phyloP scores from a whole-genome alignment of 202 grass and related monocot species.

The Dendrocalamus latiflorus region DNA sequence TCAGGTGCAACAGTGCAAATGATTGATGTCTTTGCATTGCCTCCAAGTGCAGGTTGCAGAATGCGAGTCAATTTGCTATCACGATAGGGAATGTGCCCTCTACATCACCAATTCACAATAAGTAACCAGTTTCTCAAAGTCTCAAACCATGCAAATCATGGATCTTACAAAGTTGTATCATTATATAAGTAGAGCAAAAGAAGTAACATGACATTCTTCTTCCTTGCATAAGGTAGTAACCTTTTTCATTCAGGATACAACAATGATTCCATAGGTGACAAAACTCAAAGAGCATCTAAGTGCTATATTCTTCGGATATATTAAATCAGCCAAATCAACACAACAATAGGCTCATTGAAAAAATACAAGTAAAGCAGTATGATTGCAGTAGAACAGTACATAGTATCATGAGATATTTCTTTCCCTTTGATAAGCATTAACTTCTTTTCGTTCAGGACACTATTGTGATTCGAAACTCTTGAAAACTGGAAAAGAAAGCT shows the following conservation, averaged over 20 bases:
- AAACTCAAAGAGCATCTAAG: neutral
- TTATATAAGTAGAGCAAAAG: neutral
- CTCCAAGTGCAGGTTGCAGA: slow-evolving; percentile 93
- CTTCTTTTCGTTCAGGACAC: neutral
- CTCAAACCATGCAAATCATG: neutral
- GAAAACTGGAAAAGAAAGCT: neutral
- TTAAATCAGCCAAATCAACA: neutral
- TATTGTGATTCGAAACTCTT: neutral
- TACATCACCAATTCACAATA: slow-evolving; percentile 34
- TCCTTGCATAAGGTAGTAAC: neutral
- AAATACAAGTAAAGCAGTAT: neutral
- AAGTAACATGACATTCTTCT: neutral
- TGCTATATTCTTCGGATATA: neutral
- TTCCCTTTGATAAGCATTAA: neutral
- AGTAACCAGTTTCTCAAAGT: slow-evolving; percentile 15
- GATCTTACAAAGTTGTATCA: neutral
- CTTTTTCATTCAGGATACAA: no score
- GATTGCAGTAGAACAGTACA: neutral
- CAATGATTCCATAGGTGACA: neutral
- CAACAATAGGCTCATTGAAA: neutral
- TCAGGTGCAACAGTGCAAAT: slow-evolving; percentile 93
- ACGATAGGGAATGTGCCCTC: slow-evolving; percentile 96
- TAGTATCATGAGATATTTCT: neutral
- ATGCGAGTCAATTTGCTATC: slow-evolving; percentile 97
- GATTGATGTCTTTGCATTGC: slow-evolving; percentile 93